Percentiles rank a stretch among this genome's conserved stretches.
Evolutionary conservation across 2,329 filamentous ascomycete genomes (phyloP).

Genomic region (Sclerotinia subarctica): DNA sequence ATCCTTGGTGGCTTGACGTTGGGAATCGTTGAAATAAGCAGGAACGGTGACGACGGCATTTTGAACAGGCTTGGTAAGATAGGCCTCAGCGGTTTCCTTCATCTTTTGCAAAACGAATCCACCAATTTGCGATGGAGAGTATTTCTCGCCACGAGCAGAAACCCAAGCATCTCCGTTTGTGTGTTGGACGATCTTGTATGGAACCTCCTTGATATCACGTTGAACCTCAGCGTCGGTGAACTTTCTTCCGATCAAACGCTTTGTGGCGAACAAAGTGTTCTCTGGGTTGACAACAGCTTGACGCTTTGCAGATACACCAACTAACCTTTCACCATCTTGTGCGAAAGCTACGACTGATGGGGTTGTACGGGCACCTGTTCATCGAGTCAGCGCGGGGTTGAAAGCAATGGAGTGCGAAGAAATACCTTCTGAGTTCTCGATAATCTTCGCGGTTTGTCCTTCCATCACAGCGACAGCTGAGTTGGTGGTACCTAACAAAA

Average conservation of each 20-base stretch:
- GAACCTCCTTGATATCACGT: constrained; percentile 94
- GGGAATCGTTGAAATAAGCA: constrained; percentile 98
- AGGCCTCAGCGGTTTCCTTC: constrained; percentile 97
- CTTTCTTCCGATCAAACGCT: constrained; percentile 97
- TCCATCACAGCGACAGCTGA: constrained; percentile 97
- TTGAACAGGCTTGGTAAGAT: constrained; percentile 85
- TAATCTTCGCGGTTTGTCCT: constrained; percentile 91
- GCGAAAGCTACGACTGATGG: constrained; percentile 95
- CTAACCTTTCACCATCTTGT: constrained; percentile 90
- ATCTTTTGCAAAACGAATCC: constrained; percentile 97
- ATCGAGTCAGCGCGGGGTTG: neutral
- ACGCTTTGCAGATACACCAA: constrained; percentile 96
- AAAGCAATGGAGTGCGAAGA: too few species aligned
- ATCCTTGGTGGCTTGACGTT: constrained; percentile 97
- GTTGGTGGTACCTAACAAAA: constrained; percentile 75
- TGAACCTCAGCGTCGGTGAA: constrained; percentile 92
- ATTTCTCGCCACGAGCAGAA: constrained; percentile 87
- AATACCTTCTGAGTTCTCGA: constrained; percentile 92
- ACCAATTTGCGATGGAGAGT: constrained; percentile 97
- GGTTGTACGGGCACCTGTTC: constrained; percentile 76
- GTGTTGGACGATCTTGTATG: constrained; percentile 98
- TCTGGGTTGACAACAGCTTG: constrained; percentile 98
- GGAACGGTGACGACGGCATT: constrained; percentile 97
- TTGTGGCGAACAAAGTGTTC: constrained; percentile 97
- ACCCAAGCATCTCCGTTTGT: constrained; percentile 96